Conservation (phyloP, 73 alveolate genomes). For the Symbiodinium natans region DNA sequence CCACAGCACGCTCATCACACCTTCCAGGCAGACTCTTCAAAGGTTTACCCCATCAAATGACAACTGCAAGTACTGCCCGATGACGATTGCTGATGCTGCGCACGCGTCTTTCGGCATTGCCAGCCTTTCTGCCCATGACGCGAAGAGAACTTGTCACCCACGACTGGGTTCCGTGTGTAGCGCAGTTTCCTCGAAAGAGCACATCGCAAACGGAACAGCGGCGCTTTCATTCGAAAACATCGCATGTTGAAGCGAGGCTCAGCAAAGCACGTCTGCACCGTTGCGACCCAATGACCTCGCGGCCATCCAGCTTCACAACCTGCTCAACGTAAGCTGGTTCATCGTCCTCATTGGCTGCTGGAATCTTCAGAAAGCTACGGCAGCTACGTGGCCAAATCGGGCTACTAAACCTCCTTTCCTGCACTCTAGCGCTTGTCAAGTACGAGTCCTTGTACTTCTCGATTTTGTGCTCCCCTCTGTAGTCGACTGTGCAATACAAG, state of each 20-base stretch:
- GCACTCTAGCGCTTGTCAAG: too few relatives aligned
- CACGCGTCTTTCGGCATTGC: too few relatives aligned
- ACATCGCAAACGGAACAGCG: background rate
- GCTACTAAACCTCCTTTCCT: too few relatives aligned
- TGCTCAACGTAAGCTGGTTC: constrained; percentile 53
- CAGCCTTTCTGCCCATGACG: constrained; percentile 99
- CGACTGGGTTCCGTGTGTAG: constrained; percentile 64
- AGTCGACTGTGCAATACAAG: constrained; percentile 26
- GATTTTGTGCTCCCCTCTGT: background rate
- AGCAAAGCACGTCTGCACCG: background rate
- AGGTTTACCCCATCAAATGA: too few relatives aligned
- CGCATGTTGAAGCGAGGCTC: background rate
- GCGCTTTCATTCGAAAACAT: background rate
- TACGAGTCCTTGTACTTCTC: constrained; percentile 22
- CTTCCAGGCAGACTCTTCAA: too few relatives aligned
- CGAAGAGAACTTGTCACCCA: constrained; percentile 99
- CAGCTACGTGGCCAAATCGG: background rate
- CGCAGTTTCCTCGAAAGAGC: constrained; percentile 30
- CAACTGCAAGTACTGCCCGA: background rate
- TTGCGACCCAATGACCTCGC: background rate
- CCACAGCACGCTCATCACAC: background rate
- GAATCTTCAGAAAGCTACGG: background rate
- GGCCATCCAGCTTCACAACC: constrained; percentile 38
- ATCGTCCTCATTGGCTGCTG: background rate
- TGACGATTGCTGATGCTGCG: too few relatives aligned